Evolutionary conservation across 192 early-diverging fungal species (phyloP).

Genomic region (Umbelopsis isabellina): DNA sequence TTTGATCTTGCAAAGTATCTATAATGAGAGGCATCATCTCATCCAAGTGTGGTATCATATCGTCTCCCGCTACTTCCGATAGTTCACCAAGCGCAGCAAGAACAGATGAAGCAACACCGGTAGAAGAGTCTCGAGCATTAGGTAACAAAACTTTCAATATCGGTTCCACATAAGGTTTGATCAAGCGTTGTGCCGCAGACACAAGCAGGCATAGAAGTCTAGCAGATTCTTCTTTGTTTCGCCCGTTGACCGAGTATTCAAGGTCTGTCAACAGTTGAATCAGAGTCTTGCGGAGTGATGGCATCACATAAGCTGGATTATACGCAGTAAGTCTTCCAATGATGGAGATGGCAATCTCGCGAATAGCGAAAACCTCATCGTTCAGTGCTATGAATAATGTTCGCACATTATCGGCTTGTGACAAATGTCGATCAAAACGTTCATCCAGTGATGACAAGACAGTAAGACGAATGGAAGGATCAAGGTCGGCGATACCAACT

Average conservation of each 20-base stretch:
- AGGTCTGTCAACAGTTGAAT: constrained; percentile 90
- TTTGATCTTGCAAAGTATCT: constrained; percentile 87
- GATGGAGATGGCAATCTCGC: constrained; percentile 79
- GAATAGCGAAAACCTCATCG: constrained; percentile 89
- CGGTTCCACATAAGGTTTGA: constrained; percentile 89
- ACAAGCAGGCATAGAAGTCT: constrained; percentile 78
- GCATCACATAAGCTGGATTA: constrained; percentile 94
- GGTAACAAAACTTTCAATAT: constrained; percentile 86
- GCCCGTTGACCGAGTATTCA: constrained; percentile 81
- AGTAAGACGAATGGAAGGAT: constrained; percentile 73
- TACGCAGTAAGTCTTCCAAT: constrained; percentile 84
- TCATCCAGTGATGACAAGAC: constrained; percentile 80
- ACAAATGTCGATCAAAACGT: constrained; percentile 86
- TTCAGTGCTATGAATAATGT: constrained; percentile 86
- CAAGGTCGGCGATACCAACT: constrained; percentile 87
- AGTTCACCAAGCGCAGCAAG: constrained; percentile 84
- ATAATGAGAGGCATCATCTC: constrained; percentile 85
- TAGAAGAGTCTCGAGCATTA: constrained; percentile 75
- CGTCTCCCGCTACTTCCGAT: constrained; percentile 82
- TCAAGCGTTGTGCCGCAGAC: constrained; percentile 73
- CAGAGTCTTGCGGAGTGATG: constrained; percentile 82
- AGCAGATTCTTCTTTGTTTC: constrained; percentile 87
- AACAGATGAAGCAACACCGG: constrained; percentile 79
- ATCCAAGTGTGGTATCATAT: constrained; percentile 79
- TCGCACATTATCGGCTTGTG: constrained; percentile 90